A percentile compares a stretch with the other conserved stretches of the same genome.
Evolutionary conservation across 148 eudicot species (phyloP).

Genomic region (Gaultheria prostrata): DNA sequence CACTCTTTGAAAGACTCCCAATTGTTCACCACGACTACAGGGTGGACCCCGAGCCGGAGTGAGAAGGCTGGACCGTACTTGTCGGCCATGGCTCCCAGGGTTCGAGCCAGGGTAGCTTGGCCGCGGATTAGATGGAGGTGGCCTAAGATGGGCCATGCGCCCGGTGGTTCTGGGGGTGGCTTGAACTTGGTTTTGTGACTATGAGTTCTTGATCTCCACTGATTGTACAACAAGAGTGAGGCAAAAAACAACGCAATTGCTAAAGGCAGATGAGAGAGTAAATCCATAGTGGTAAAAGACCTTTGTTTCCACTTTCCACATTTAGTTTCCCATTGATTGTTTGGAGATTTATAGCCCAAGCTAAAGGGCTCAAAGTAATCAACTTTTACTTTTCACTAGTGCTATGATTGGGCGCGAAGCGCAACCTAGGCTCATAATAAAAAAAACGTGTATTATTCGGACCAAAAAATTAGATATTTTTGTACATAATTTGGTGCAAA

Average conservation of each 20-base stretch:
- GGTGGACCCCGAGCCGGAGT: not conserved
- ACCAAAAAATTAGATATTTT: too few species aligned
- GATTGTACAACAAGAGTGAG: not conserved
- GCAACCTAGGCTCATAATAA: too few species aligned
- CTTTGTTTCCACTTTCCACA: not conserved
- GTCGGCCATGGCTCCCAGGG: constrained; percentile 9
- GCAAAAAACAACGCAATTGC: not conserved
- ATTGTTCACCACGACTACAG: not conserved
- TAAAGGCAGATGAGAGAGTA: not conserved
- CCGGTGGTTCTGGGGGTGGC: not conserved
- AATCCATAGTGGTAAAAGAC: not conserved
- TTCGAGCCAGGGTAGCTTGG: not conserved
- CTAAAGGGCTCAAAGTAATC: not conserved
- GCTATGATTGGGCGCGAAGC: too few species aligned
- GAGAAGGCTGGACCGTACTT: not conserved
- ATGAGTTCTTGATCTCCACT: not conserved
- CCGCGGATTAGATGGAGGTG: constrained; percentile 6
- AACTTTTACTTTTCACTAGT: not conserved
- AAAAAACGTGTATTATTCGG: too few species aligned
- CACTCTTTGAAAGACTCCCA: not conserved
- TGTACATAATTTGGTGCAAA: too few species aligned
- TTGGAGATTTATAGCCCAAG: not conserved
- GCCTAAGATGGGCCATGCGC: not conserved
- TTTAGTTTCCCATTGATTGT: not conserved
- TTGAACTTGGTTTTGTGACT: not conserved